Percentiles rank a stretch among this genome's conserved stretches.
These are phyloP conservation scores for Ambrosiella xylebori DNA, from an alignment of 2,329 filamentous ascomycete genomes.

Conservation along the genomic window DNA sequence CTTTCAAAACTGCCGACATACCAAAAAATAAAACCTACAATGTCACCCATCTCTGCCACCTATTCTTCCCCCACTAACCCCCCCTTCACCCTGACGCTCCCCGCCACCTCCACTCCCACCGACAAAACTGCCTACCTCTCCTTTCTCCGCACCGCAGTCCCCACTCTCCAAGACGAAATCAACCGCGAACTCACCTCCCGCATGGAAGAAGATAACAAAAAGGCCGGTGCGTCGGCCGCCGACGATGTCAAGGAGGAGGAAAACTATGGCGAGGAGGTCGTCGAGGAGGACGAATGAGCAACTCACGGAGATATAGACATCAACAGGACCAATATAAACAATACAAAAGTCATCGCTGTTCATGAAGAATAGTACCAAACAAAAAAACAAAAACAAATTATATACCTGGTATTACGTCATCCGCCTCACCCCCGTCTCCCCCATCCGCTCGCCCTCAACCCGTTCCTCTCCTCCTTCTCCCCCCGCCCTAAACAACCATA, in stretches of 20 bases:
- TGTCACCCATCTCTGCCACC: constrained; percentile 1
- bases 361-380: neutral
- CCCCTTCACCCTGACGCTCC: constrained; percentile 26
- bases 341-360: neutral
- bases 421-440: neutral
- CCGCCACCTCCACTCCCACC: constrained; percentile 22
- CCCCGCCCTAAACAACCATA: constrained; percentile 50
- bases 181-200: constrained; percentile 55
- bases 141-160: constrained; percentile 38
- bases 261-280: constrained; percentile 73
- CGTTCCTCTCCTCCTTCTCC: constrained; percentile 11
- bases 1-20: neutral
- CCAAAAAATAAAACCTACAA: neutral
- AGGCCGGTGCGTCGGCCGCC: constrained; percentile 24
- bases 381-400: neutral
- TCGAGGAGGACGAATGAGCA: constrained; percentile 34
- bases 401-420: neutral
- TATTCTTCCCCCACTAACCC: constrained; percentile 37
- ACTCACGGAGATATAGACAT: neutral
- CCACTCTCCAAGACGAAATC: constrained; percentile 44
- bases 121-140: constrained; percentile 43
- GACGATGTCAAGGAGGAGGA: constrained; percentile 50
- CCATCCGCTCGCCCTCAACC: constrained; percentile 12
- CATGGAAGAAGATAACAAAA: constrained; percentile 53
- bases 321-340: neutral